Base-by-base conservation (phyloP, 805 yeast genomes). In the Candida coleopterorum region DNA sequence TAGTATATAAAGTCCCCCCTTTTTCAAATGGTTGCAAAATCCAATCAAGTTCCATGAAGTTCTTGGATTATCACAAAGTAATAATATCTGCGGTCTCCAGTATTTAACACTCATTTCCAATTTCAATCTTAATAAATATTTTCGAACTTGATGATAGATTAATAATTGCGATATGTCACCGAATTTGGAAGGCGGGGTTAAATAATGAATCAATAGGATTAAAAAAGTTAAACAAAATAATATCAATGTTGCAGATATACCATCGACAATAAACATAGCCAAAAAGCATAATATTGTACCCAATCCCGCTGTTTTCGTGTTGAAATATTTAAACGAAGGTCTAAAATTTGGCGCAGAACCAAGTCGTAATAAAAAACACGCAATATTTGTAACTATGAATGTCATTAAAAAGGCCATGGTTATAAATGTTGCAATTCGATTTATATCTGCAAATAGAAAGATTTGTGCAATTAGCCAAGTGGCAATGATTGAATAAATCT, bases 321-420 rank as follows among this genome's bases (percentile, higher is more conserved):
- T 82, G 64, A 93, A 93, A 51, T 81, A 93, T 40, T 75, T 81
- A 70, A 93, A 93, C 3, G 96, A 85, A 4, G 99, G 99, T 51
- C 99, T 70, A 61, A 93, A 93, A 56, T 94, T 93, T n/a, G 99
- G 98, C 4, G 98, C 98, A 1, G 96, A 77, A 0, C 96, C 90
- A 4, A 93, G 63, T 44, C 81, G 83, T 47, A 93, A 69, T 36
- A 93, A 60, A 53, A 90, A 88, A 56, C 98, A 94, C 2, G 98
- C 97, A 44, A 90, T 59, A 52, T 93, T 93, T 24, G 95, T 88
- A 2, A 90, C 96, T 32, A 90, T 81, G 51, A 93, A 93, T 0
- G 99, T 93, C 93, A 90, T 85, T 35, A 93, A 68, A 51, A 88
- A 90, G 0, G 98, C 96, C 97, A 94, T 88, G 1, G 97, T 90